These are phyloP conservation scores for Aspergillus ruber DNA, from an alignment of 2,329 filamentous ascomycete species.

Conservation along the genomic window DNA sequence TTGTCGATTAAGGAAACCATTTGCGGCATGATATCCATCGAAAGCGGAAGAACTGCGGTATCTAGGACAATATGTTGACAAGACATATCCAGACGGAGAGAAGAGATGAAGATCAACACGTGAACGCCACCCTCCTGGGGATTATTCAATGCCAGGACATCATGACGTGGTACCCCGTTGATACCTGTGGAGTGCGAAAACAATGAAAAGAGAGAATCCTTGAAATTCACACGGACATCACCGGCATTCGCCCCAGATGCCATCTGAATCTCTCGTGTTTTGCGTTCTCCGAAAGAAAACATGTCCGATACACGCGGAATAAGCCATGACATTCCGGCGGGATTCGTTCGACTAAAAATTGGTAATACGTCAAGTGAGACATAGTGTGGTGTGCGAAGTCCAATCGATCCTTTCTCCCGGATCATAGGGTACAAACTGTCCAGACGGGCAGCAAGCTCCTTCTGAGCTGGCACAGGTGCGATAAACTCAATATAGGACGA, in stretches of 20 bases:
- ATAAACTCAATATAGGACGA: neutral
- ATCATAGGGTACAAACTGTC: neutral
- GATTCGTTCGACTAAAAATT: neutral
- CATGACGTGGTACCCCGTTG: neutral
- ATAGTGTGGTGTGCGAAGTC: neutral
- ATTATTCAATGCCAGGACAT: neutral
- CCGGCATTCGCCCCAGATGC: neutral
- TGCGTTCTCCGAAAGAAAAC: neutral
- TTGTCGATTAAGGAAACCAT: neutral
- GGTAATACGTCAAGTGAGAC: neutral
- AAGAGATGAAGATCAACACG: conserved; percentile 1
- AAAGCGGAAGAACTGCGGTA: neutral
- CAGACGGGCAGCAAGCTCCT: neutral
- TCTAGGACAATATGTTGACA: conserved; percentile 1
- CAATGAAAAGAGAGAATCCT: neutral
- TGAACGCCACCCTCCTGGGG: neutral
- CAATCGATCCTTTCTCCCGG: neutral
- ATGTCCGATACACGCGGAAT: neutral
- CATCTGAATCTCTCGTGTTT: neutral
- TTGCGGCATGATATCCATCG: neutral
- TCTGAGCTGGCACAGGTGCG: neutral
- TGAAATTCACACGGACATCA: neutral
- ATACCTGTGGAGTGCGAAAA: neutral
- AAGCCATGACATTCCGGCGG: neutral
- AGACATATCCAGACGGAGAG: neutral